A percentile compares a stretch with the other conserved stretches of the same genome.
phyloP scores from a whole-genome alignment of 768 basidiomycete species.

The Fistulinella prunicolor region DNA sequence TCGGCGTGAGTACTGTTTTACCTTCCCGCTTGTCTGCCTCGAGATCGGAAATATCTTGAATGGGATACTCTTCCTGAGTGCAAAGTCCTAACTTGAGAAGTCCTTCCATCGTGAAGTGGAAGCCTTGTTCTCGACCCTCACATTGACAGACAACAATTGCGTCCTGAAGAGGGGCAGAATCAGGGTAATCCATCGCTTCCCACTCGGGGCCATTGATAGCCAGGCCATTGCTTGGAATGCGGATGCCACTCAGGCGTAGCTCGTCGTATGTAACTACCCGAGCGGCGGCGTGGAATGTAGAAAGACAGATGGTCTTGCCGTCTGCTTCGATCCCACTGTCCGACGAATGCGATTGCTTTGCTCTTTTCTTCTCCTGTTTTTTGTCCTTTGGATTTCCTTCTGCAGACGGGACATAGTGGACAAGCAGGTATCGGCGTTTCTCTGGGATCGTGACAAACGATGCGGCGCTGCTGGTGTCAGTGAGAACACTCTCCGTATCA shows the following conservation, averaged over 20 bases:
- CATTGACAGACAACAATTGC: constrained; percentile 56
- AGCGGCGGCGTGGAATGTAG: constrained; percentile 70
- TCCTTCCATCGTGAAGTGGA: constrained; percentile 81
- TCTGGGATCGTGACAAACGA: constrained; percentile 43
- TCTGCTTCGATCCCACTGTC: constrained; percentile 30
- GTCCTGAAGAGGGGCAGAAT: constrained; percentile 31
- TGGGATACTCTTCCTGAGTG: constrained; percentile 22
- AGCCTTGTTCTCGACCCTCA: constrained; percentile 57
- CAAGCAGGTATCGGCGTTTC: constrained; percentile 67
- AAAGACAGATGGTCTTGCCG: constrained; percentile 50
- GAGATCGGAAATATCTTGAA: constrained; percentile 22
- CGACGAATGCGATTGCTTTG: constrained; percentile 27
- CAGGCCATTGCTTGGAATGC: constrained; percentile 68
- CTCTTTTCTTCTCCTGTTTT: constrained; percentile 32
- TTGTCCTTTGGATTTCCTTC: constrained; percentile 12
- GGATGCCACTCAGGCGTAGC: constrained; percentile 67
- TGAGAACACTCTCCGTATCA: constrained; percentile 40
- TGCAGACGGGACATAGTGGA: constrained; percentile 71
- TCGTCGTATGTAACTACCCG: constrained; percentile 72
- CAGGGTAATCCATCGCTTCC: constrained; percentile 39
- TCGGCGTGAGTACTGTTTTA: constrained; percentile 41
- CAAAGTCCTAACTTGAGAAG: constrained; percentile 74
- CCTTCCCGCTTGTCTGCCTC: constrained; percentile 44
- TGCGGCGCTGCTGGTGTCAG: constrained; percentile 23
- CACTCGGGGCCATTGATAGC: constrained; percentile 62